Evolutionary conservation across 2,329 filamentous ascomycete species (phyloP).

Genomic region (Xylariales sp.): DNA sequence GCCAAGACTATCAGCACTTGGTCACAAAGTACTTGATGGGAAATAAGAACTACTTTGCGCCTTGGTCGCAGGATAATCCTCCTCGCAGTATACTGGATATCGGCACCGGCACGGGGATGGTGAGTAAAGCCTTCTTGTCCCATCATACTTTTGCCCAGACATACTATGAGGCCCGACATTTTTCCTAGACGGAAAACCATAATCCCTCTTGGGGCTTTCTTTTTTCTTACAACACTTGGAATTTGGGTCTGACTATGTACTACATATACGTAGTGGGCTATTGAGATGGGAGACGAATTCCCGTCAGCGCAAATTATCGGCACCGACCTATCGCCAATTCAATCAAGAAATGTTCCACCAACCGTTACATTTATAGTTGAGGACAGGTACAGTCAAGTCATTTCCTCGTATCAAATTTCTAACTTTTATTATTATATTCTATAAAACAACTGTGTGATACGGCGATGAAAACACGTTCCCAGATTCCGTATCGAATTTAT

Average conservation of each 20-base stretch:
- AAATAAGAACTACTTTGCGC: conserved; percentile 37
- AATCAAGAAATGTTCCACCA: conserved; percentile 60
- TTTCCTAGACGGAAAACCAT: too few species aligned
- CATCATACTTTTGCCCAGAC: too few species aligned
- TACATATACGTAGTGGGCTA: conserved; percentile 40
- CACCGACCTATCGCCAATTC: conserved; percentile 65
- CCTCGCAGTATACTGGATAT: conserved; percentile 34
- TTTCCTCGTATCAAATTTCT: too few species aligned
- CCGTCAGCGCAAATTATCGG: conserved; percentile 55
- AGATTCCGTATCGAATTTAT: too few species aligned
- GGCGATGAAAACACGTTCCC: too few species aligned
- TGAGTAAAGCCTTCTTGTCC: too few species aligned
- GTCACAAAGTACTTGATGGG: conserved; percentile 25
- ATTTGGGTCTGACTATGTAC: too few species aligned
- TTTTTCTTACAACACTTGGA: too few species aligned
- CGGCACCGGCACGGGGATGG: conserved; percentile 44
- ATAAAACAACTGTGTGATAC: too few species aligned
- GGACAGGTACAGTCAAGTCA: conserved; percentile 55
- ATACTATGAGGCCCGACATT: too few species aligned
- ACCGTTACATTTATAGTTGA: conserved; percentile 75
- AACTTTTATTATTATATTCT: too few species aligned
- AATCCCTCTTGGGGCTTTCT: too few species aligned
- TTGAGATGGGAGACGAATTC: conserved; percentile 61
- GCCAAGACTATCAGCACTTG: conserved; percentile 34
- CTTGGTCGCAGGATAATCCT: conserved; percentile 28